phyloP scores from a whole-genome alignment of 352 stramenopile species.

The Globisporangium okanoganense region DNA sequence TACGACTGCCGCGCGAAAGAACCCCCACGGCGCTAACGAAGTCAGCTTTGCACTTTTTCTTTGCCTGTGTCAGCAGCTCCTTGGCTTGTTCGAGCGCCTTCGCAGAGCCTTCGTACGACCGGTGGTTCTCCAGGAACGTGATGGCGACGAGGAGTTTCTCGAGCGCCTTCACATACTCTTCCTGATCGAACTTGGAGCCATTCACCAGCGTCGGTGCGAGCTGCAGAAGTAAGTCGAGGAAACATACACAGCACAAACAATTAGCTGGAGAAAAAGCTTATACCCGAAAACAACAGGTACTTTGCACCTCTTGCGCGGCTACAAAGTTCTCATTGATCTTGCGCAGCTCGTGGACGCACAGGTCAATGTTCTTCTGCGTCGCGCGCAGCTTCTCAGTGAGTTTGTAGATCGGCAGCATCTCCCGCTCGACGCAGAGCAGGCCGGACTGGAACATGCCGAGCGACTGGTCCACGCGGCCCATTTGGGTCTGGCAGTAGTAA shows the following conservation, averaged over 20 bases:
- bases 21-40: conserved; percentile 70
- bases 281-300: too few species aligned
- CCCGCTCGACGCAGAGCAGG: conserved; percentile 62
- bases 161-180: conserved; percentile 60
- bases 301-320: conserved; percentile 50
- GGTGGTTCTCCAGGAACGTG: conserved; percentile 63
- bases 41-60: conserved; percentile 61
- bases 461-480: conserved; percentile 52
- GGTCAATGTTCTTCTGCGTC: conserved; percentile 83
- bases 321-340: conserved; percentile 77
- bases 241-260: too few species aligned
- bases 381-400: conserved; percentile 76
- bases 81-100: conserved; percentile 68
- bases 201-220: conserved; percentile 60
- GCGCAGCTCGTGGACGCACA: conserved; percentile 67
- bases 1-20: conserved; percentile 45
- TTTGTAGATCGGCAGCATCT: conserved; percentile 85
- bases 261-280: neutral
- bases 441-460: conserved; percentile 59
- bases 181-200: conserved; percentile 68
- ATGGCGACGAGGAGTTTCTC: conserved; percentile 68
- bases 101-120: conserved; percentile 64
- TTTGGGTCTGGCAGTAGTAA: conserved; percentile 36
- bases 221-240: conserved; percentile 20
- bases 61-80: conserved; percentile 55